Evolutionary conservation across 2,329 filamentous ascomycete species (phyloP).

Genomic region (Talaromyces pinophilus): DNA sequence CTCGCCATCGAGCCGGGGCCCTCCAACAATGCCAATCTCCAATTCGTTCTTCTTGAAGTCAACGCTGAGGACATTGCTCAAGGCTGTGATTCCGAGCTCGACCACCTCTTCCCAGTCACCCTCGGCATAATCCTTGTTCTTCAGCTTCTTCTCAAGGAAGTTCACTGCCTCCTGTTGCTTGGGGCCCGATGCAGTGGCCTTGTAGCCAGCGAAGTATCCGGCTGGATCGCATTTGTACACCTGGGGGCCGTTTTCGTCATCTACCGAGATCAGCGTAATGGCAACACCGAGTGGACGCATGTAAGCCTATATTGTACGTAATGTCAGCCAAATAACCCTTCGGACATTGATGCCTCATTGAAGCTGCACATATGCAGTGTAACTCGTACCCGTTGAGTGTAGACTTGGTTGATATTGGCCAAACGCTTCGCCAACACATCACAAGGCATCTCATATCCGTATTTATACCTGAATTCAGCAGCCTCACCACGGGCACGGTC

Average conservation of each 20-base stretch:
- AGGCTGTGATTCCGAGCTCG: conserved; percentile 89
- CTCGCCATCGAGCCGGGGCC: conserved; percentile 76
- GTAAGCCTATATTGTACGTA: conserved; percentile 65
- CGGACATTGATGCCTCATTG: not conserved
- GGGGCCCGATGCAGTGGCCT: conserved; percentile 92
- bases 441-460: conserved; percentile 98
- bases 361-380: conserved; percentile 1
- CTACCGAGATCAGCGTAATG: conserved; percentile 90
- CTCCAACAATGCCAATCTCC: conserved; percentile 95
- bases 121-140: conserved; percentile 94
- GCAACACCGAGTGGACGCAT: conserved; percentile 98
- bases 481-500: conserved; percentile 93
- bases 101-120: conserved; percentile 97
- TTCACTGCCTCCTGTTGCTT: conserved; percentile 99
- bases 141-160: conserved; percentile 98
- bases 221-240: conserved; percentile 98
- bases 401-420: conserved; percentile 99
- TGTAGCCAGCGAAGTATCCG: conserved; percentile 98
- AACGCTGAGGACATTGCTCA: conserved; percentile 95
- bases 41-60: conserved; percentile 99
- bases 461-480: conserved; percentile 98
- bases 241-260: conserved; percentile 88
- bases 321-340: conserved; percentile 3
- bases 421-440: conserved; percentile 94
- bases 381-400: conserved; percentile 82